Conservation (phyloP, 768 basidiomycete genomes). For the Calocera viscosa region DNA sequence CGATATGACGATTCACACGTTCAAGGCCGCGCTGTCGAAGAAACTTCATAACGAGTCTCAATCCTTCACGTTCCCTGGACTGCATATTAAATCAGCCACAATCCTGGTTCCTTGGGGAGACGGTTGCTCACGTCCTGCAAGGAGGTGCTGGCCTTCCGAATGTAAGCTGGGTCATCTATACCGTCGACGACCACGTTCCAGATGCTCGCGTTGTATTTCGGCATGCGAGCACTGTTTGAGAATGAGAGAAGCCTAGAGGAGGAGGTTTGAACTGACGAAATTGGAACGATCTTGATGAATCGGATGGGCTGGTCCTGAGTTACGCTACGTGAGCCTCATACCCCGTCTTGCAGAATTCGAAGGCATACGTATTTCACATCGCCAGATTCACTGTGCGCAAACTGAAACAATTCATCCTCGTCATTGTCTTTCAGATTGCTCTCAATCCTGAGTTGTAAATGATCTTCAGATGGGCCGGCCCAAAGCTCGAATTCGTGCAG, state of each 20-base stretch:
- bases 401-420: slow-evolving; percentile 48
- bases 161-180: slow-evolving; percentile 41
- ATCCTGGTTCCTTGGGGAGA: slow-evolving; percentile 6
- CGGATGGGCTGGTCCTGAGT: slow-evolving; percentile 42
- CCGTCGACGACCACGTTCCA: slow-evolving; percentile 61
- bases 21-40: slow-evolving; percentile 63
- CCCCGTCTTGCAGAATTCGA: not conserved
- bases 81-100: slow-evolving; percentile 22
- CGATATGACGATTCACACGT: slow-evolving; percentile 44
- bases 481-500: slow-evolving; percentile 72
- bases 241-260: not conserved
- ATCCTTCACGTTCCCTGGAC: slow-evolving; percentile 53
- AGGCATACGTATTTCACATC: slow-evolving; percentile 11
- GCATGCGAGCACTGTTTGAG: slow-evolving; percentile 47
- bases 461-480: slow-evolving; percentile 50
- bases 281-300: slow-evolving; percentile 61
- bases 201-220: slow-evolving; percentile 64
- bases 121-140: slow-evolving; percentile 49
- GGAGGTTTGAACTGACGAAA: slow-evolving; percentile 42
- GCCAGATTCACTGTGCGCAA: slow-evolving; percentile 46
- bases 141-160: slow-evolving; percentile 39
- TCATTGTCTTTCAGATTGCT: slow-evolving; percentile 53
- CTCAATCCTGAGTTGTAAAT: slow-evolving; percentile 56
- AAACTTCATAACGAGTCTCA: slow-evolving; percentile 62
- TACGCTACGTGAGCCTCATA: not conserved